Base-by-base conservation (phyloP, 2,329 filamentous ascomycete species). In the Canariomyces notabilis region DNA sequence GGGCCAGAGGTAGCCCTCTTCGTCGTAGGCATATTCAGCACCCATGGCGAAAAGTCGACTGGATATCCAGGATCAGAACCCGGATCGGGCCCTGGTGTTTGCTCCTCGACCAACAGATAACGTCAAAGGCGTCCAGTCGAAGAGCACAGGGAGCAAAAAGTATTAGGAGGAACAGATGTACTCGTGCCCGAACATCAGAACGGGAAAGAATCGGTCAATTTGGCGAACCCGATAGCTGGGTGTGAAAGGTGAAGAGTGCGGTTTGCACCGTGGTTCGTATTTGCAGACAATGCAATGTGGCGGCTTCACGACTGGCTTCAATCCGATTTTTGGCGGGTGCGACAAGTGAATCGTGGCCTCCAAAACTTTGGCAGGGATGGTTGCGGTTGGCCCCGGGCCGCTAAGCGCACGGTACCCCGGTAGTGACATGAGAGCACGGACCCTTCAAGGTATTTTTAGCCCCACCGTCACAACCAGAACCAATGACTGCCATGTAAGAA, bases 1-100 rank as follows among this genome's bases (percentile, higher is more conserved):
- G 58, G 94, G 93, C 76, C 96, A 98, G 75, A 96, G 96, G 79
- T 96, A 88, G 60, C 89, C 90, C 80, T 93, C 82, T 65, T 95
- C 87, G 79, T 98, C 93, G 74, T 98, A 98, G 62, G 87, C 94
- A 77, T 98, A 98, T 70, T 97, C 91, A 62, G 87, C 88, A 65
- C 85, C 90, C 82, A 93, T 93, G 67, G 74, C 83, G 71, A 59
- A 57, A 55, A 55, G 50, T 59, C 44, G 42, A 42, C 39, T 34
- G 38, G 23, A 33, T 40, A 21, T 29, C 35, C 39, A 34, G 23
- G 45, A 38, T 42, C 21, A 37, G 37, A 19, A 42, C 31, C 36
- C 18, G 36, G 44, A 16, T 5, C 36, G 37, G 16, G 31, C 32
- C 39, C 18, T 33, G n/a, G 23, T 22, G 11, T 34, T 12, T 16